Evolutionary conservation across 108 stramenopile genomes (phyloP), one percentile per base, ranked within the genome.

Genomic region (Aurantiochytrium sp.): DNA sequence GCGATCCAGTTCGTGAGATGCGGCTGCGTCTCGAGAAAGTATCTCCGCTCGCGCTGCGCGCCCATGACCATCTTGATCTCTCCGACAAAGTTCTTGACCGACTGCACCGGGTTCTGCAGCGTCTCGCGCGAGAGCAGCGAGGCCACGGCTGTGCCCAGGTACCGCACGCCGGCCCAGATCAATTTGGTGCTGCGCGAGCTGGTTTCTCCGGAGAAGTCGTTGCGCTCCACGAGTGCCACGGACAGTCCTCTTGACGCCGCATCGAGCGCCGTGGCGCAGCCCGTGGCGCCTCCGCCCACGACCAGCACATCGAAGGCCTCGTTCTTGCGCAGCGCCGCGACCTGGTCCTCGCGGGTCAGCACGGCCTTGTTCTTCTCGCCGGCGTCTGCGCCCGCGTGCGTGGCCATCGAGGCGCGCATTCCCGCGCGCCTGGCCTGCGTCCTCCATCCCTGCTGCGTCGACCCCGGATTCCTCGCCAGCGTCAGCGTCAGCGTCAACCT

Each of bases 131-230:
- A 83, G 76, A 83, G 76, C 51, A 83, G 51, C 23, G 76, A 21
- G 45, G 76, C 76, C 19, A 83, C 76, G 19, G 88, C 88, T 5
- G 60, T 90, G 23, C 88, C 91, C 5, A 92, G 53, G 89, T 91
- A 92, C 21, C 92, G 89, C 19, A 94, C 92, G 58, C 94, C 94
- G 29, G 92, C 94, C 90, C 93, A 92, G 88, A 94, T 94, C 12
- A 94, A 88, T 87, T 94, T 94, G 21, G 94, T 94, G n/a, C 91
- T 91, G 16, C 93, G 59, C 14, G 91, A 76, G 64, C 87, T 73
- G 2, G 94, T 94, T 29, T 93, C 94, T 5, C 91, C 60, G 43
- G 89, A 64, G 58, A 93, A 94, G 58, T 95, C 94, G 14, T 89
- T 69, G 5, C 91, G 59, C 76, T 95, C 94, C 19, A 95, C 88